phyloP scores from a whole-genome alignment of 768 basidiomycete genomes.

The Lepiota venenata region DNA sequence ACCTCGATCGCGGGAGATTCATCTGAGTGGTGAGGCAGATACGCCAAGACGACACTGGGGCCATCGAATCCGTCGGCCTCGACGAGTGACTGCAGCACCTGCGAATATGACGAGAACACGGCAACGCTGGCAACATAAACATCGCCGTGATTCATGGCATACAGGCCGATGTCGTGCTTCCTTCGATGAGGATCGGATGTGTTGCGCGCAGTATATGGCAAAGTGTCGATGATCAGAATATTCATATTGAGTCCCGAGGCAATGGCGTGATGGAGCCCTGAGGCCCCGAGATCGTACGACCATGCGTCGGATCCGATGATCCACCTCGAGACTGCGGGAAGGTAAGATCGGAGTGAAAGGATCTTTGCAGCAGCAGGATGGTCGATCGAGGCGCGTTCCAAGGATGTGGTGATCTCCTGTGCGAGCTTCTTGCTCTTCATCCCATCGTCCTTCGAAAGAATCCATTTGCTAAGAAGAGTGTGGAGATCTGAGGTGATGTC shows the following conservation, averaged over 20 bases:
- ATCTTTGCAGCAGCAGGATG: conserved; percentile 52
- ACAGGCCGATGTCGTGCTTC: conserved; percentile 95
- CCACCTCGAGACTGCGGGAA: conserved; percentile 80
- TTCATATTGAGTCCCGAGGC: conserved; percentile 91
- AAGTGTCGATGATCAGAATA: conserved; percentile 90
- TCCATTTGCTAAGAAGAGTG: conserved; percentile 75
- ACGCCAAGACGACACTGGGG: conserved; percentile 89
- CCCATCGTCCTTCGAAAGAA: conserved; percentile 69
- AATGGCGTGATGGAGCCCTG: conserved; percentile 92
- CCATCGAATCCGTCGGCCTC: conserved; percentile 92
- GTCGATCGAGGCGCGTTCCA: conserved; percentile 37
- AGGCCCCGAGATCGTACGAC: conserved; percentile 95
- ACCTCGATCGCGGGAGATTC: conserved; percentile 78
- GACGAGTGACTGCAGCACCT: conserved; percentile 85
- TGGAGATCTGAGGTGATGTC: conserved; percentile 56
- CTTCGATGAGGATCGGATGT: conserved; percentile 66
- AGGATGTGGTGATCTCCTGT: conserved; percentile 47
- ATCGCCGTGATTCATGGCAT: conserved; percentile 98
- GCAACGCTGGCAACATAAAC: conserved; percentile 96
- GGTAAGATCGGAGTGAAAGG: conserved; percentile 55
- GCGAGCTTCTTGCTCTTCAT: conserved; percentile 58
- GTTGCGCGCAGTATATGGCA: conserved; percentile 82
- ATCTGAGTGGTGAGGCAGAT: conserved; percentile 86
- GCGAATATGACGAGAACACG: conserved; percentile 92
- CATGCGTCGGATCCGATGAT: conserved; percentile 98